Evolutionary conservation across 2,329 filamentous ascomycete species (phyloP).

Genomic region (Fusarium circinatum): DNA sequence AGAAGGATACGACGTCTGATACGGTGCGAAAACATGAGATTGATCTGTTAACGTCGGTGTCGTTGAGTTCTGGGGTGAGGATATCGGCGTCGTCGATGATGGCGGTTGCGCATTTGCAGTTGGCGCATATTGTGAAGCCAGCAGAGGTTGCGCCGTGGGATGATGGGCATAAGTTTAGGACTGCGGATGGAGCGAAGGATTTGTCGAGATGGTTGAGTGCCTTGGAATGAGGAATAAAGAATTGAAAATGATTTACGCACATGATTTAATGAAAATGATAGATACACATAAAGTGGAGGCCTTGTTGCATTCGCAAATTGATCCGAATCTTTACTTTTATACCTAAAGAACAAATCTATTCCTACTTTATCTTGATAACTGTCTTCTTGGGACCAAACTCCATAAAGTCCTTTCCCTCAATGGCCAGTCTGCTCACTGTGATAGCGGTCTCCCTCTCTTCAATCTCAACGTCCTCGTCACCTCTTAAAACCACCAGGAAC

Average conservation of each 20-base stretch:
- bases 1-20: background rate
- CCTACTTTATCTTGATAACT: background rate
- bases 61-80: slow-evolving; percentile 11
- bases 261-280: background rate
- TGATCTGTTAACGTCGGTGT: slow-evolving; percentile 9
- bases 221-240: background rate
- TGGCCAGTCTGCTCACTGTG: background rate
- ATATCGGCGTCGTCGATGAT: slow-evolving; percentile 1
- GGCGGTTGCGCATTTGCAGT: slow-evolving; percentile 11
- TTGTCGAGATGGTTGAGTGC: slow-evolving; percentile 20
- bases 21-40: slow-evolving; percentile 12
- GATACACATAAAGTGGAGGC: background rate
- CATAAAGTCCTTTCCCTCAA: background rate
- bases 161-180: slow-evolving; percentile 16
- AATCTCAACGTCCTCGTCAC: background rate
- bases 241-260: background rate
- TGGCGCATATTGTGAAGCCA: slow-evolving; percentile 4
- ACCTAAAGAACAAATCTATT: rapidly evolving
- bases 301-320: background rate
- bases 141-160: slow-evolving; percentile 22
- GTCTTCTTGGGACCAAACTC: background rate
- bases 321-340: background rate
- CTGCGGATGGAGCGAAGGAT: slow-evolving; percentile 5
- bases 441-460: background rate
- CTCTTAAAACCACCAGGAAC: background rate